A percentile compares a stretch with the other conserved stretches of the same genome.
These are phyloP conservation scores for Thraustotheca clavata DNA, from an alignment of 352 stramenopile genomes.

Conservation along the genomic window DNA sequence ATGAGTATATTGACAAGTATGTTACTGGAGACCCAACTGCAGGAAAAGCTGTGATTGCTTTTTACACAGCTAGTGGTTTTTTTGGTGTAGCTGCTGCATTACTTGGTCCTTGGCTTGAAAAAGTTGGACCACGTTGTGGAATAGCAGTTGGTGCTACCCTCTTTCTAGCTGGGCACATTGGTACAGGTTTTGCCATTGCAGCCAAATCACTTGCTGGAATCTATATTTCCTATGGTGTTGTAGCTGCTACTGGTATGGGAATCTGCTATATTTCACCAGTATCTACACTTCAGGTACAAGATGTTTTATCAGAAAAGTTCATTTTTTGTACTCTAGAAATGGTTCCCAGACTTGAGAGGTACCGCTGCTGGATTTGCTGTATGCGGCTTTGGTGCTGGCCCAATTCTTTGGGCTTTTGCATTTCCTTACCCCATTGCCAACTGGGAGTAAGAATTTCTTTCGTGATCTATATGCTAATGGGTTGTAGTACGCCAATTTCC, in stretches of 20 bases:
- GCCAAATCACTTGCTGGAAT: slow-evolving; percentile 42
- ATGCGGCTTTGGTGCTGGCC: slow-evolving; percentile 18
- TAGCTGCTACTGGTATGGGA: slow-evolving; percentile 47
- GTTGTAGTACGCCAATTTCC: slow-evolving; percentile 12
- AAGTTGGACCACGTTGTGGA: slow-evolving; percentile 34
- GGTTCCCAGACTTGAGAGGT: slow-evolving; percentile 20
- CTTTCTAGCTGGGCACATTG: slow-evolving; percentile 46
- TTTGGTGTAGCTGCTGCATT: slow-evolving; percentile 43
- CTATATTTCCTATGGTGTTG: slow-evolving; percentile 57
- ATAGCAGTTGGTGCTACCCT: slow-evolving; percentile 35
- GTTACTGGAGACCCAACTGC: slow-evolving; percentile 40
- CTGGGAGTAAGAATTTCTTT: slow-evolving; percentile 29
- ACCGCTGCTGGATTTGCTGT: slow-evolving; percentile 24
- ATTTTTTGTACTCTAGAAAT: slow-evolving; percentile 19
- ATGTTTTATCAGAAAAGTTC: too few relatives aligned
- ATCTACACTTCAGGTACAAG: slow-evolving; percentile 32
- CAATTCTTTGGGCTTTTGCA: slow-evolving; percentile 13
- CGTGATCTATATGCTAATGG: too few relatives aligned
- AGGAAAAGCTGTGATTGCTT: slow-evolving; percentile 47
- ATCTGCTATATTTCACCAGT: slow-evolving; percentile 62
- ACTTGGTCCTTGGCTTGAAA: slow-evolving; percentile 49
- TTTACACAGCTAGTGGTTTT: slow-evolving; percentile 52
- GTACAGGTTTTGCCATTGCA: slow-evolving; percentile 35
- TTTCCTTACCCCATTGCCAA: slow-evolving; percentile 31
- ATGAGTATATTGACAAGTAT: slow-evolving; percentile 45